A percentile compares a stretch with the other conserved stretches of the same genome.
Conservation (phyloP, 306 rosid species). For the Glycine latifolia region DNA sequence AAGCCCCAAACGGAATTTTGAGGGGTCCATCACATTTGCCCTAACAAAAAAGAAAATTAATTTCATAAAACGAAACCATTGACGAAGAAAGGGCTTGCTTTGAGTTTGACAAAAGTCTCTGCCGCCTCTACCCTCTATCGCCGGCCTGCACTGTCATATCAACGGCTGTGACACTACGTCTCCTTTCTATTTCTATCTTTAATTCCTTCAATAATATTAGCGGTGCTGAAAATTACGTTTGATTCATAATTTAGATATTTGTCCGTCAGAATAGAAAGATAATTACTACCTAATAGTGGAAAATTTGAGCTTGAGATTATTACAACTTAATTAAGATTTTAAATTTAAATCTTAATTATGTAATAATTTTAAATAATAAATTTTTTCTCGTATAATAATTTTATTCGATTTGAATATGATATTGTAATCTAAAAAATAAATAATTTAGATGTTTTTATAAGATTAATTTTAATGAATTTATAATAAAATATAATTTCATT, state of each 20-base stretch:
- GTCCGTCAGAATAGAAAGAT: not conserved
- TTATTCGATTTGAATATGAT: too few species aligned
- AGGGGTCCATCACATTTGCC: not conserved
- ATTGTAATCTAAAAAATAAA: too few species aligned
- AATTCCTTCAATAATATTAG: slow-evolving; percentile 10
- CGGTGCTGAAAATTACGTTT: slow-evolving; percentile 20
- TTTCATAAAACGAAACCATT: not conserved
- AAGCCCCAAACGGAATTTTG: not conserved
- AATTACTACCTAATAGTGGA: too few species aligned
- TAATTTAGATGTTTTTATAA: too few species aligned
- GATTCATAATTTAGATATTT: not conserved
- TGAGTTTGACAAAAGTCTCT: slow-evolving; percentile 9
- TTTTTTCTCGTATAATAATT: too few species aligned
- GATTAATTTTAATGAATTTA: too few species aligned
- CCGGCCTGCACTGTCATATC: slow-evolving; percentile 62
- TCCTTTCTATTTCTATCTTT: slow-evolving; percentile 31
- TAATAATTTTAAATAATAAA: too few species aligned
- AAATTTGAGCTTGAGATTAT: too few species aligned
- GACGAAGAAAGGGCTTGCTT: slow-evolving; percentile 8
- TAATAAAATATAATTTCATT: too few species aligned
- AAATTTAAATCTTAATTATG: too few species aligned
- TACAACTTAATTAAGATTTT: too few species aligned
- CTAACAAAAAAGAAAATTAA: not conserved
- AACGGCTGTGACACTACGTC: slow-evolving; percentile 47
- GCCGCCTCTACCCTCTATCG: slow-evolving; percentile 47